Conservation (phyloP, 768 basidiomycete genomes). For the Russula foetens region DNA sequence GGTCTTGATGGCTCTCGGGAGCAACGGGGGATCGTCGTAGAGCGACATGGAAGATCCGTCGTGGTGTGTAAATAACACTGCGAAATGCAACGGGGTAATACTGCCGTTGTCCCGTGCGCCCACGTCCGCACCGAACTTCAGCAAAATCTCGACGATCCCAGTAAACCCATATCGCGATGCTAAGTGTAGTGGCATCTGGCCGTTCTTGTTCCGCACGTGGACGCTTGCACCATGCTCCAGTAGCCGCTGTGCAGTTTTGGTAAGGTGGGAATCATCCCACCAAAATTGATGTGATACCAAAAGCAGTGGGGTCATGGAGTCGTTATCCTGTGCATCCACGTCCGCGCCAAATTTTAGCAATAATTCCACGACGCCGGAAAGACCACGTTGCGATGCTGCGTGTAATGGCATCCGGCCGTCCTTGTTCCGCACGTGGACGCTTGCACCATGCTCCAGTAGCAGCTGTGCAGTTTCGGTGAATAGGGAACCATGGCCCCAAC, state of each 20-base stretch:
- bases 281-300: background rate
- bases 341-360: background rate
- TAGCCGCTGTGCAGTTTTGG: background rate
- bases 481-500: no score
- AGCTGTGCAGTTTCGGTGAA: no score
- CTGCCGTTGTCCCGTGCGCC: background rate
- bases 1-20: no score
- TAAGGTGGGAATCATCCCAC: no score
- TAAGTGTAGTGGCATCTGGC: slow-evolving; percentile 15
- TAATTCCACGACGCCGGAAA: background rate
- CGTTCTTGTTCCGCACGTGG: background rate
- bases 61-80: no score
- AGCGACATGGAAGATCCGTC: no score
- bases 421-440: no score
- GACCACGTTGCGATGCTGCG: background rate
- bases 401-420: background rate
- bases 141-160: background rate
- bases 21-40: no score
- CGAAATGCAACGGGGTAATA: background rate
- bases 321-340: background rate
- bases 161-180: no score
- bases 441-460: no score
- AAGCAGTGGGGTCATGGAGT: background rate
- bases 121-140: background rate
- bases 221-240: background rate